Percentiles rank a stretch among this genome's conserved stretches.
Evolutionary conservation across 495 filamentous ascomycete genomes (phyloP).

Genomic region (Wilcoxina mikolae): DNA sequence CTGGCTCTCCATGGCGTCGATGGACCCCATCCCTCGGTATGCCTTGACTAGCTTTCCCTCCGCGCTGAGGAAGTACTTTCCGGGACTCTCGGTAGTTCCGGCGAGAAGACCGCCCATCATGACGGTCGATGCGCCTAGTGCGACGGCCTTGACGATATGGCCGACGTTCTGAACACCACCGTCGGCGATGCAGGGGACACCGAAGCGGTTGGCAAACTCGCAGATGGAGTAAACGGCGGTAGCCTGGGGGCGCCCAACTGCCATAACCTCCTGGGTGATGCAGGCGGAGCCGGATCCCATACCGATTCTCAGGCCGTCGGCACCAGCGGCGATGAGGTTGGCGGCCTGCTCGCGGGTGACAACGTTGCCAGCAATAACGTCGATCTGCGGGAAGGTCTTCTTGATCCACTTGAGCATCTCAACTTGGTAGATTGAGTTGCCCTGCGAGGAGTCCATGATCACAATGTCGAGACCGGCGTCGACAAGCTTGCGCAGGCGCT

Average conservation of each 20-base stretch:
- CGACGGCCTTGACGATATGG: conserved; percentile 95
- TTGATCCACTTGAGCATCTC: conserved; percentile 96
- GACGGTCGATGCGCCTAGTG: conserved; percentile 83
- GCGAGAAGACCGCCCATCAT: conserved; percentile 99
- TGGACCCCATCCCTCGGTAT: conserved; percentile 96
- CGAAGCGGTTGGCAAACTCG: conserved; percentile 77
- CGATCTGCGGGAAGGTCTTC: conserved; percentile 61
- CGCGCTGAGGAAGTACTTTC: conserved; percentile 85
- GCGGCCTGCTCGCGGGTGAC: conserved; percentile 94
- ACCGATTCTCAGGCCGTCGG: conserved; percentile 92
- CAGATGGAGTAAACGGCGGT: conserved; percentile 80
- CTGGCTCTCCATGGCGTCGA: conserved; percentile 99
- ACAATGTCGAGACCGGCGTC: conserved; percentile 95
- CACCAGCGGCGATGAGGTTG: conserved; percentile 77
- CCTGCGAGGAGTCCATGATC: conserved; percentile 86
- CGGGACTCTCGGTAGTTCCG: conserved; percentile 92
- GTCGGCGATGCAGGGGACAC: conserved; percentile 94
- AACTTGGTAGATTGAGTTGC: conserved; percentile 92
- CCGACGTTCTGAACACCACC: conserved; percentile 97
- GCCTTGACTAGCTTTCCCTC: conserved; percentile 98
- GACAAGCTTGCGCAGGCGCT: conserved; percentile 68
- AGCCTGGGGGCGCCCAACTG: conserved; percentile 88
- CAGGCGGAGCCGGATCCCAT: conserved; percentile 98
- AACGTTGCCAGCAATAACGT: conserved; percentile 96
- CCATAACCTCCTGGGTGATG: conserved; percentile 99